Evolutionary conservation across 306 rosid species (phyloP).

Genomic region (Mimosa pudica): DNA sequence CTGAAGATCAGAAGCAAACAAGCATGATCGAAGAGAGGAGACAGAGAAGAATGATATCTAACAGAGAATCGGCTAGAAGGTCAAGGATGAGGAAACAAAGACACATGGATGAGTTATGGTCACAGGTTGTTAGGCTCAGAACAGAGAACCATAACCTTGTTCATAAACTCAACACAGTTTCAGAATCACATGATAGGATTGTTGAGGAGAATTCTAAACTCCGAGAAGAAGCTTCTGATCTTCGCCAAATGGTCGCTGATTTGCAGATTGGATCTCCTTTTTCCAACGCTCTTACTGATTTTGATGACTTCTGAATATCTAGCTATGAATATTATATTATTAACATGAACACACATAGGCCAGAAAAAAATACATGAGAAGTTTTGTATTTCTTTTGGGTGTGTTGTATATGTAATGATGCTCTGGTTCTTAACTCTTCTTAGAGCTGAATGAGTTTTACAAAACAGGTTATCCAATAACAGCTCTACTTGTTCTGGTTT

Average conservation of each 20-base stretch:
- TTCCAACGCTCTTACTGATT: conserved; percentile 45
- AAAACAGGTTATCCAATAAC: not conserved
- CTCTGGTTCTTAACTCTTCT: not conserved
- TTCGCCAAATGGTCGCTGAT: conserved; percentile 62
- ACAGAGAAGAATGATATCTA: conserved; percentile 80
- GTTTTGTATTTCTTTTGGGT: not conserved
- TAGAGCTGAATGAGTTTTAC: not conserved
- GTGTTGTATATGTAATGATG: not conserved
- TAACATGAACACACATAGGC: not conserved
- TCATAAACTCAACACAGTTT: conserved; percentile 56
- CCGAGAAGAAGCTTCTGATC: conserved; percentile 64
- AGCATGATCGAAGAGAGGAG: conserved; percentile 69
- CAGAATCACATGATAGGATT: conserved; percentile 58
- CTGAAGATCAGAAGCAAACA: conserved; percentile 59
- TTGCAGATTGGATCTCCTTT: conserved; percentile 51
- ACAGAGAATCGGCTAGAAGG: conserved; percentile 82
- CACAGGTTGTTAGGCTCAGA: conserved; percentile 72
- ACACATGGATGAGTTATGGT: conserved; percentile 82
- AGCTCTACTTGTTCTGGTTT: not conserved
- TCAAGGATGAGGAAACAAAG: conserved; percentile 90
- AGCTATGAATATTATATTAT: not conserved
- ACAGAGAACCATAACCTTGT: conserved; percentile 63
- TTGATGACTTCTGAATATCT: conserved; percentile 36
- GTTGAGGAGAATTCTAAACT: conserved; percentile 65
- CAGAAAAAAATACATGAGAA: not conserved